These are phyloP conservation scores for Xylariaceae sp. DNA, from an alignment of 2,329 filamentous ascomycete species.

Conservation along the genomic window DNA sequence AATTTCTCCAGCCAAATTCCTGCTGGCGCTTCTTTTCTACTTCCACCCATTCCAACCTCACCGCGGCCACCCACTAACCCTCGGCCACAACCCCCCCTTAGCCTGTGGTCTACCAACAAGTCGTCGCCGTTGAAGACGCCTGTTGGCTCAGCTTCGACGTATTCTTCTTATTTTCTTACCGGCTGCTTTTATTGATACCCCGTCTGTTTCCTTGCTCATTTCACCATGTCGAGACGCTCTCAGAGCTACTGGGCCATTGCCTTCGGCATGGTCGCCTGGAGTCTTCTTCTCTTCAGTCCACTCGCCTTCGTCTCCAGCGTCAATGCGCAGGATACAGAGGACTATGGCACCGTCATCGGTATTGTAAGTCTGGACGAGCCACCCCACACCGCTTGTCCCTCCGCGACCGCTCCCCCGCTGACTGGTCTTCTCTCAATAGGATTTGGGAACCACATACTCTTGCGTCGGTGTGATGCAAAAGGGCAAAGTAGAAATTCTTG, in stretches of 20 bases:
- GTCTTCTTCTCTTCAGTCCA: constrained; percentile 83
- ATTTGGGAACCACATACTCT: constrained; percentile 84
- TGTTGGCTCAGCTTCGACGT: constrained; percentile 18
- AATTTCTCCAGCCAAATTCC: constrained; percentile 18
- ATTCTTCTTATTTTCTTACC: constrained; percentile 12
- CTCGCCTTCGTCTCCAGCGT: constrained; percentile 80
- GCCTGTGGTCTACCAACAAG: constrained; percentile 21
- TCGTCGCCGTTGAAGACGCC: constrained; percentile 8
- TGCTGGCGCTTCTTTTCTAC: constrained; percentile 11
- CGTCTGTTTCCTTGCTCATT: constrained; percentile 10
- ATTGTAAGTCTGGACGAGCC: constrained; percentile 55
- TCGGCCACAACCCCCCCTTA: constrained; percentile 5
- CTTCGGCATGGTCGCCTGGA: constrained; percentile 89
- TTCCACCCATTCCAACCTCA: constrained; percentile 18
- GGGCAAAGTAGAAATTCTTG: constrained; percentile 91
- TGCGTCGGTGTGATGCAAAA: constrained; percentile 96
- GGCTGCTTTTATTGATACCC: constrained; percentile 4
- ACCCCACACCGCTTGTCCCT: not conserved
- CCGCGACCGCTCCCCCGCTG: not conserved
- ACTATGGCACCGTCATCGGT: constrained; percentile 86
- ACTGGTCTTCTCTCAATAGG: constrained; percentile 33
- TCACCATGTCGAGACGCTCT: constrained; percentile 52
- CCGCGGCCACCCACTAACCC: constrained; percentile 4
- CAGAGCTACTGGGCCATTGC: constrained; percentile 68
- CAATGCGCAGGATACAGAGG: constrained; percentile 61